Evolutionary conservation across 2,329 filamentous ascomycete species (phyloP), one percentile per base, ranked within the genome.

Genomic region (Hyphodiscus sp.): DNA sequence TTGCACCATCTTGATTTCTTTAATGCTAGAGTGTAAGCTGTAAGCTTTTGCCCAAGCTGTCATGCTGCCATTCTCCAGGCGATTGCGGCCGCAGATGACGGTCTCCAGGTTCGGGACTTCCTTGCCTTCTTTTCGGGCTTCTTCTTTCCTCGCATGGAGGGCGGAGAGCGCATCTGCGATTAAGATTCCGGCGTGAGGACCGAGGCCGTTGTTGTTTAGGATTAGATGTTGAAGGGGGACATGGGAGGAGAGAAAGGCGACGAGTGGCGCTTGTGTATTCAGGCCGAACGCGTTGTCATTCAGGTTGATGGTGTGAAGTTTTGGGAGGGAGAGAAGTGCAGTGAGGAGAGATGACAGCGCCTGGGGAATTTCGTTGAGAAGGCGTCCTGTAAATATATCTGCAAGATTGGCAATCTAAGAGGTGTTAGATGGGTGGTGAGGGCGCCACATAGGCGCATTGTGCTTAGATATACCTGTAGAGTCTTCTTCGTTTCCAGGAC

Each of bases 221-320:
- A 95, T 90, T 26, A 99, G 82, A 71, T 96, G 91, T 71, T 91
- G 91, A 43, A 99, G 84, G 2, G 94, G 92, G 2, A 88, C 83
- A 73, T 97, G 92, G 54, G 85, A 80, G 52, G 88, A 85, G 58
- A 99, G 83, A 75, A 99, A 99, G 56, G 89, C 88, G 62, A 96
- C 89, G 47, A 99, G 82, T 10, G 92, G 94, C 38, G 89, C 91
- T 70, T 95, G 88, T 16, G 90, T 96, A 73, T 96, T 96, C 57
- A 96, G 83, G 53, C 94, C 94, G 67, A 99, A 99, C 45, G 94
- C 94, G 72, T 99, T 99, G 73, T 99, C 94, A 73, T 92, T 96
- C 42, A 99, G 81, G 72, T 97, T 95, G 73, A 99, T 81, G 29
- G 91, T 96, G 70, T 88, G 87, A 45, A 99, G 85, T 53, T 89